Conservation (phyloP, 2,329 filamentous ascomycete species). For the Alternaria gaisen region DNA sequence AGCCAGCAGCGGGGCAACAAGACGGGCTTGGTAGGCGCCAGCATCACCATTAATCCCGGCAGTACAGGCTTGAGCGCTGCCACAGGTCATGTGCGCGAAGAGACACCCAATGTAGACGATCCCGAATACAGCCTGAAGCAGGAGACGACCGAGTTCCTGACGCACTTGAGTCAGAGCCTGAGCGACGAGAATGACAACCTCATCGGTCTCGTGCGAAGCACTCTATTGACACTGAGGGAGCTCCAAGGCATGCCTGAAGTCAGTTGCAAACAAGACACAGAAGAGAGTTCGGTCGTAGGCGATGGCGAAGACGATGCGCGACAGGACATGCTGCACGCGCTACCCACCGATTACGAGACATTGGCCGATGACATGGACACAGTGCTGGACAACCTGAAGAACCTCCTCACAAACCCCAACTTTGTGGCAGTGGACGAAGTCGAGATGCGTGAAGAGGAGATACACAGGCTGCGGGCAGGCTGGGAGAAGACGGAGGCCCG, state of each 20-base stretch:
- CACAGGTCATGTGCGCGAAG: slow-evolving; percentile 60
- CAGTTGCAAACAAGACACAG: slow-evolving; percentile 34
- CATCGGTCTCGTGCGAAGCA: slow-evolving; percentile 74
- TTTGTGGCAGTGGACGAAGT: slow-evolving; percentile 97
- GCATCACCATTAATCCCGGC: slow-evolving; percentile 57
- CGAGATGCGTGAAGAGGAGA: slow-evolving; percentile 90
- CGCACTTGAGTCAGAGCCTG: slow-evolving; percentile 80
- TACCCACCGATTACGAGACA: slow-evolving; percentile 71
- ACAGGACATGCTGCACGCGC: slow-evolving; percentile 53
- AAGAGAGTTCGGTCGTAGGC: slow-evolving; percentile 37
- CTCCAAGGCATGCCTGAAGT: slow-evolving; percentile 63
- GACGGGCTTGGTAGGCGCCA: slow-evolving; percentile 57
- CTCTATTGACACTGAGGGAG: slow-evolving; percentile 74
- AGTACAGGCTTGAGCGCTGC: slow-evolving; percentile 33
- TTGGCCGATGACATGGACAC: slow-evolving; percentile 77
- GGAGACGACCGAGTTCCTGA: slow-evolving; percentile 92
- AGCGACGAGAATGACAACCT: slow-evolving; percentile 93
- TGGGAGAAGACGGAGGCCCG: slow-evolving; percentile 94
- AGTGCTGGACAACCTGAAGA: slow-evolving; percentile 81
- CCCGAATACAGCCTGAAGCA: slow-evolving; percentile 75
- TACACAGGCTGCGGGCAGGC: slow-evolving; percentile 79
- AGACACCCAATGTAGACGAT: slow-evolving; percentile 61
- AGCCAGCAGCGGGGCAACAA: slow-evolving; percentile 65
- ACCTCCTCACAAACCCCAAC: slow-evolving; percentile 89
- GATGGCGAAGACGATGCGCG: slow-evolving; percentile 45